Conservation (phyloP, 768 basidiomycete genomes). For the Astraeus odoratus region DNA sequence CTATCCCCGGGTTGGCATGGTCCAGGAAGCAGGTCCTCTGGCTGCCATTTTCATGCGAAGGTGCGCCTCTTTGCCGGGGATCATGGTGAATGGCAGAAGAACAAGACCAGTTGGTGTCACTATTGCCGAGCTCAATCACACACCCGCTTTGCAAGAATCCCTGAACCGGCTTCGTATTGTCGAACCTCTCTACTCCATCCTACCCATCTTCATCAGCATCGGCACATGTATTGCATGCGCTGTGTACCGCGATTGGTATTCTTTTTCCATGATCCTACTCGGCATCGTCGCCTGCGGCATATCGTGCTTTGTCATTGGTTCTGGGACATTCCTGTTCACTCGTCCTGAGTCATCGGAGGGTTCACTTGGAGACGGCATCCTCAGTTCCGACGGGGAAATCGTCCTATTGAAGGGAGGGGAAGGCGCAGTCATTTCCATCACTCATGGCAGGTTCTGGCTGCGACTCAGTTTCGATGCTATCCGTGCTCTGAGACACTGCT, state of each 20-base stretch:
- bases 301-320: slow-evolving; percentile 24
- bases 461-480: slow-evolving; percentile 9
- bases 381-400: slow-evolving; percentile 18
- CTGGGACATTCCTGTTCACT: slow-evolving; percentile 17
- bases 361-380: slow-evolving; percentile 27
- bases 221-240: slow-evolving; percentile 20
- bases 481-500: slow-evolving; percentile 20
- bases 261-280: slow-evolving; percentile 26
- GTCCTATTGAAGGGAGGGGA: slow-evolving; percentile 28
- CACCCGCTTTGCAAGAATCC: neutral
- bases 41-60: slow-evolving; percentile 8
- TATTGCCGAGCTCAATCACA: slow-evolving; percentile 5
- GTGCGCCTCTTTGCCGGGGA: neutral
- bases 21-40: slow-evolving; percentile 10
- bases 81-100: neutral
- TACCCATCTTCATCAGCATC: slow-evolving; percentile 21
- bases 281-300: slow-evolving; percentile 29
- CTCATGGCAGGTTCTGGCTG: slow-evolving; percentile 25
- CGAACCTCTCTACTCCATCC: too few relatives aligned
- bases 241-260: slow-evolving; percentile 22
- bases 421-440: slow-evolving; percentile 24
- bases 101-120: slow-evolving; percentile 5
- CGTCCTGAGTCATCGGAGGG: slow-evolving; percentile 15
- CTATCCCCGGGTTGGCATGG: slow-evolving; percentile 11
- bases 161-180: too few relatives aligned